Evolutionary conservation across 2,329 filamentous ascomycete genomes (phyloP).

Genomic region (Colletotrichum euphorbiae): DNA sequence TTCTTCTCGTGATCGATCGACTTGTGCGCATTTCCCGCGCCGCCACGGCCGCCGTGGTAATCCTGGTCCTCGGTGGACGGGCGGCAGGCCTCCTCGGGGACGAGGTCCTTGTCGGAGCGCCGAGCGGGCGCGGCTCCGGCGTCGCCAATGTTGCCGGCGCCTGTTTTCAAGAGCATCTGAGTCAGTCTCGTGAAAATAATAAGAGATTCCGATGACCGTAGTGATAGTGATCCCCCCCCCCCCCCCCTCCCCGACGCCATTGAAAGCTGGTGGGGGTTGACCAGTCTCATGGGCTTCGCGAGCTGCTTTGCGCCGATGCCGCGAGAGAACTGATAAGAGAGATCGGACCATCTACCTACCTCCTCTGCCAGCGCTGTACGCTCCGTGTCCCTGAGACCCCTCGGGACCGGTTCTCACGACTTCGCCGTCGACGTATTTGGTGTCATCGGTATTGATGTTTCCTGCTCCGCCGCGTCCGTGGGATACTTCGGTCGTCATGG

Average conservation of each 20-base stretch:
- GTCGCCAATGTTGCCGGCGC: slow-evolving; percentile 70
- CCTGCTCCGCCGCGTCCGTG: slow-evolving; percentile 72
- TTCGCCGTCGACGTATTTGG: slow-evolving; percentile 71
- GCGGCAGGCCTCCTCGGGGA: slow-evolving; percentile 65
- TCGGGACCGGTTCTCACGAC: slow-evolving; percentile 66
- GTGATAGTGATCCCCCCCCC: too few relatives aligned
- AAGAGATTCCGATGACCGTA: too few relatives aligned
- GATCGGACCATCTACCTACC: slow-evolving; percentile 53
- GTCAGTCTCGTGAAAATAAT: neutral
- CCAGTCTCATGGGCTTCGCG: slow-evolving; percentile 4
- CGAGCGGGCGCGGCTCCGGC: slow-evolving; percentile 51
- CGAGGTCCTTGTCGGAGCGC: slow-evolving; percentile 63
- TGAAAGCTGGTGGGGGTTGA: neutral
- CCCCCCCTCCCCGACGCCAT: neutral
- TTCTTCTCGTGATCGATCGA: slow-evolving; percentile 47
- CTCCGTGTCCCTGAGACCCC: slow-evolving; percentile 68
- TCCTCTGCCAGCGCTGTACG: slow-evolving; percentile 69
- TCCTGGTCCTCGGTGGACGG: slow-evolving; percentile 60
- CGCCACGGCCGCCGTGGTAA: slow-evolving; percentile 70
- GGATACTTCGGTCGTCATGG: slow-evolving; percentile 62
- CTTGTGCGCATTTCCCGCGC: slow-evolving; percentile 64
- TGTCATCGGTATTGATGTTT: slow-evolving; percentile 69
- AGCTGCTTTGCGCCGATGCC: slow-evolving; percentile 8
- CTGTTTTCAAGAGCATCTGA: slow-evolving; percentile 48
- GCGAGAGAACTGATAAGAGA: slow-evolving; percentile 9